These are phyloP conservation scores for Cicer chorassanicum DNA, from an alignment of 306 rosid species.

Conservation along the genomic window DNA sequence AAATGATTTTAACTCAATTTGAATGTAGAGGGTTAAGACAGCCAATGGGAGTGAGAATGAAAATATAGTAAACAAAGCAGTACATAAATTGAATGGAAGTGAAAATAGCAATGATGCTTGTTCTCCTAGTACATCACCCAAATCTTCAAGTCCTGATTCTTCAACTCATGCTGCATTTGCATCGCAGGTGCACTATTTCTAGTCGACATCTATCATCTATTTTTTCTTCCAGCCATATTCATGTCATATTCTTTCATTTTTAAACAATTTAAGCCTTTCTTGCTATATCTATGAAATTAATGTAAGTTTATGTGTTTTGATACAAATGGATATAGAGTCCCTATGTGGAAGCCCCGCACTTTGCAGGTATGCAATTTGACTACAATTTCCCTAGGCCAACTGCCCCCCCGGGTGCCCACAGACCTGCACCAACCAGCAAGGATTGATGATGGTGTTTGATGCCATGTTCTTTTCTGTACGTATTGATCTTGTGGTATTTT, in stretches of 20 bases:
- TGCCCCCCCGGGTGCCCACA: slow-evolving; percentile 95
- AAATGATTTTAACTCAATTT: slow-evolving; percentile 46
- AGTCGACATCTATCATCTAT: background rate
- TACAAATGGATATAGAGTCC: slow-evolving; percentile 66
- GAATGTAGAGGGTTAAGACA: slow-evolving; percentile 73
- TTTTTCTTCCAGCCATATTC: slow-evolving; percentile 3
- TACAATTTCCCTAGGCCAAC: slow-evolving; percentile 75
- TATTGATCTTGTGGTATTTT: slow-evolving; percentile 49
- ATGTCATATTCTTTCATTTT: slow-evolving; percentile 12
- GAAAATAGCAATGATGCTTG: slow-evolving; percentile 57
- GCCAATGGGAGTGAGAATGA: slow-evolving; percentile 68
- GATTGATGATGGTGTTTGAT: slow-evolving; percentile 54
- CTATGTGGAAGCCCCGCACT: slow-evolving; percentile 81
- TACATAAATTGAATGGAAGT: slow-evolving; percentile 79
- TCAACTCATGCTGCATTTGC: slow-evolving; percentile 49
- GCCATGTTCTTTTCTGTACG: slow-evolving; percentile 30
- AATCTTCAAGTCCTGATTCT: slow-evolving; percentile 53
- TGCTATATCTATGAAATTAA: background rate
- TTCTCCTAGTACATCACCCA: slow-evolving; percentile 65
- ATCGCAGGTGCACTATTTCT: slow-evolving; percentile 57
- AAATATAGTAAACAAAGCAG: slow-evolving; percentile 44
- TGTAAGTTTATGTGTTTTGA: slow-evolving; percentile 28
- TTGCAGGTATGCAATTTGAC: slow-evolving; percentile 59
- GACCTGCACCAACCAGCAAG: slow-evolving; percentile 65
- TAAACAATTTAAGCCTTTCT: slow-evolving; percentile 20